These are phyloP conservation scores for Xylaria grammica DNA, from an alignment of 495 filamentous ascomycete species.

Conservation along the genomic window DNA sequence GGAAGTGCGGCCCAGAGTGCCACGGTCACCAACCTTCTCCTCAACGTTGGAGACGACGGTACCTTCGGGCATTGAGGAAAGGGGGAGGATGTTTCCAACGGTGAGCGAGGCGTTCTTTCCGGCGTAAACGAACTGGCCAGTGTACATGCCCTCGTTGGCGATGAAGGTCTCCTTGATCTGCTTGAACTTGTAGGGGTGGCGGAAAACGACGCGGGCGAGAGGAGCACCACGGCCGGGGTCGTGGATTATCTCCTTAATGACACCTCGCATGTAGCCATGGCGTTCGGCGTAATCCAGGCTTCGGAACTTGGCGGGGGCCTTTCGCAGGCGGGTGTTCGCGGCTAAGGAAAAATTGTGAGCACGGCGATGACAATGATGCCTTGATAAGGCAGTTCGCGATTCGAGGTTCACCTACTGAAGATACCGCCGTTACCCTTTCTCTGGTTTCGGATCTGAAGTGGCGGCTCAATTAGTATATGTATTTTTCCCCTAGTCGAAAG, in stretches of 20 bases:
- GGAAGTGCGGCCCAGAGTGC: conserved; percentile 91
- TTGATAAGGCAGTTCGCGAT: conserved; percentile 23
- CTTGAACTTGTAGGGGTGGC: conserved; percentile 89
- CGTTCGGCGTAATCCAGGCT: conserved; percentile 93
- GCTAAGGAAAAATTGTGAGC: conserved; percentile 34
- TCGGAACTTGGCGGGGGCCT: conserved; percentile 86
- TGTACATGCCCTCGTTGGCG: conserved; percentile 99
- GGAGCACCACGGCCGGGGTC: conserved; percentile 97
- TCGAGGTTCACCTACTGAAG: conserved; percentile 75
- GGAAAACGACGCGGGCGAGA: conserved; percentile 94
- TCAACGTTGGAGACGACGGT: conserved; percentile 98
- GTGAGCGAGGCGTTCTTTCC: conserved; percentile 96
- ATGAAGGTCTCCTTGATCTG: conserved; percentile 96
- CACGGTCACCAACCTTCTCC: conserved; percentile 97
- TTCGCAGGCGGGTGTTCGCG: conserved; percentile 85
- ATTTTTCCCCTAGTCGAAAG: conserved; percentile 11
- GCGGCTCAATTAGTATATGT: conserved; percentile 27
- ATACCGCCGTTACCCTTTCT: conserved; percentile 98
- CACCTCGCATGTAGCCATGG: conserved; percentile 94
- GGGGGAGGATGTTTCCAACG: conserved; percentile 95
- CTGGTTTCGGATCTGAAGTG: conserved; percentile 83
- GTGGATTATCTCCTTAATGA: conserved; percentile 99
- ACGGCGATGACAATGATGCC: not conserved
- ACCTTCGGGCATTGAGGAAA: conserved; percentile 94
- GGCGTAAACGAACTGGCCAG: conserved; percentile 99